A percentile compares a stretch with the other conserved stretches of the same genome.
These are phyloP conservation scores for Annulohypoxylon truncatum DNA, from an alignment of 2,329 filamentous ascomycete genomes.

Conservation along the genomic window DNA sequence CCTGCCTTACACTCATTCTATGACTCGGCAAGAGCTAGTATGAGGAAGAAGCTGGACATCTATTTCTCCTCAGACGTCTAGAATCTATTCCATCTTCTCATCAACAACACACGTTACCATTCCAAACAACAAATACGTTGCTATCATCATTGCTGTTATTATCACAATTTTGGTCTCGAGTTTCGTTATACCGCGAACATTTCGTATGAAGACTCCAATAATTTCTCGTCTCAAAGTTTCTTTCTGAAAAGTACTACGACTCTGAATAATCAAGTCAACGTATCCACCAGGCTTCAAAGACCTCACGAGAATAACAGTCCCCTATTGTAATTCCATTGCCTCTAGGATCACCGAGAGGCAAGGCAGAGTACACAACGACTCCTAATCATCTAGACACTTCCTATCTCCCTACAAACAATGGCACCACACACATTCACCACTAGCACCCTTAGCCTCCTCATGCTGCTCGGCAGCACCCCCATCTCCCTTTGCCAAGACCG, in stretches of 20 bases:
- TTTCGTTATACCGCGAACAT: slow-evolving; percentile 17
- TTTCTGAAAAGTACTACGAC: not conserved
- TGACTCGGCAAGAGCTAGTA: not conserved
- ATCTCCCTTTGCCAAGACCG: not conserved
- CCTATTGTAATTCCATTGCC: not conserved
- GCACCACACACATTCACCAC: not conserved
- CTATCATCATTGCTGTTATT: slow-evolving; percentile 18
- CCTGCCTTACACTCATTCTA: slow-evolving; percentile 2
- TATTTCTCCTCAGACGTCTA: not conserved
- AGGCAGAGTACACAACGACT: not conserved
- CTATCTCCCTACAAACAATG: slow-evolving; percentile 18
- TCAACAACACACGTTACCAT: slow-evolving; percentile 7
- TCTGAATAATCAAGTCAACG: not conserved
- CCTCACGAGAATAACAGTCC: not conserved
- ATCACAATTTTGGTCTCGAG: slow-evolving; percentile 17
- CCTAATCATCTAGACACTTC: not conserved
- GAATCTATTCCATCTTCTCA: slow-evolving; percentile 11
- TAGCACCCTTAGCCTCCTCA: slow-evolving; percentile 5
- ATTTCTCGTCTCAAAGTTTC: not conserved
- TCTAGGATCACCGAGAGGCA: not conserved
- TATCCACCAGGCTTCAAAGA: not conserved
- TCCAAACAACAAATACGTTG: slow-evolving; percentile 5
- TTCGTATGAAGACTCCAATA: slow-evolving; percentile 17
- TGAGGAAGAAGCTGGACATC: not conserved
- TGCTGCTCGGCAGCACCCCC: slow-evolving; percentile 1